phyloP scores from a whole-genome alignment of 805 yeast genomes.

The Priceomyces melissophilus region DNA sequence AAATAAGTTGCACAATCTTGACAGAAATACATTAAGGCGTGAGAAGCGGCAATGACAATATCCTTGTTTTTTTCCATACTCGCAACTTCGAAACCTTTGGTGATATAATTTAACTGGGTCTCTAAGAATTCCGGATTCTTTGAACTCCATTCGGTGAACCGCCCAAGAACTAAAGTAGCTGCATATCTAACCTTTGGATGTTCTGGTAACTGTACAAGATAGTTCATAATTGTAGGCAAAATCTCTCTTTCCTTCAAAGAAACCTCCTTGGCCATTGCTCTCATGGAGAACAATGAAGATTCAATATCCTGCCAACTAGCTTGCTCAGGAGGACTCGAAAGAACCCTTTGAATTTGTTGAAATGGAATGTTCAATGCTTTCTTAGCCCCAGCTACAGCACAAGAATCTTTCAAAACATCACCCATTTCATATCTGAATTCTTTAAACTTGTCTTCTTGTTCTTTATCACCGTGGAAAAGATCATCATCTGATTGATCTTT shows the following conservation, averaged over 20 bases:
- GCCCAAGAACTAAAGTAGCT: slow-evolving; percentile 88
- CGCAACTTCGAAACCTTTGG: slow-evolving; percentile 54
- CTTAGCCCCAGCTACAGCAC: slow-evolving; percentile 80
- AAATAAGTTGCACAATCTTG: slow-evolving; percentile 78
- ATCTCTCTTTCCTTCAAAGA: slow-evolving; percentile 59
- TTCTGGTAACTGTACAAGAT: slow-evolving; percentile 69
- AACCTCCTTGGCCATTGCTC: slow-evolving; percentile 94
- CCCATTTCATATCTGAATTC: slow-evolving; percentile 97
- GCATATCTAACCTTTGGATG: slow-evolving; percentile 87
- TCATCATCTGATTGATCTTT: slow-evolving; percentile 22
- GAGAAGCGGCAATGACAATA: slow-evolving; percentile 81
- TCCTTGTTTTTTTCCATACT: slow-evolving; percentile 32
- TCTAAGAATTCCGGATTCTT: slow-evolving; percentile 80
- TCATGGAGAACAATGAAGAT: slow-evolving; percentile 82
- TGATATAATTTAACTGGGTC: slow-evolving; percentile 79
- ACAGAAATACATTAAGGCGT: slow-evolving; percentile 91
- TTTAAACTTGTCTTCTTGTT: slow-evolving; percentile 87
- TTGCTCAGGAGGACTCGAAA: slow-evolving; percentile 33
- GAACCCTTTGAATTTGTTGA: slow-evolving; percentile 46
- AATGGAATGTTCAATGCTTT: slow-evolving; percentile 71
- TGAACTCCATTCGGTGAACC: slow-evolving; percentile 94
- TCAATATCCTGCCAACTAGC: slow-evolving; percentile 80
- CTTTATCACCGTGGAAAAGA: slow-evolving; percentile 64
- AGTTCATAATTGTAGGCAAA: slow-evolving; percentile 73
- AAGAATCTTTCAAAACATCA: slow-evolving; percentile 94